Percentiles rank a stretch among this genome's conserved stretches.
These are phyloP conservation scores for Fennellomyces sp. DNA, from an alignment of 371 early-diverging fungal genomes.

Conservation along the genomic window DNA sequence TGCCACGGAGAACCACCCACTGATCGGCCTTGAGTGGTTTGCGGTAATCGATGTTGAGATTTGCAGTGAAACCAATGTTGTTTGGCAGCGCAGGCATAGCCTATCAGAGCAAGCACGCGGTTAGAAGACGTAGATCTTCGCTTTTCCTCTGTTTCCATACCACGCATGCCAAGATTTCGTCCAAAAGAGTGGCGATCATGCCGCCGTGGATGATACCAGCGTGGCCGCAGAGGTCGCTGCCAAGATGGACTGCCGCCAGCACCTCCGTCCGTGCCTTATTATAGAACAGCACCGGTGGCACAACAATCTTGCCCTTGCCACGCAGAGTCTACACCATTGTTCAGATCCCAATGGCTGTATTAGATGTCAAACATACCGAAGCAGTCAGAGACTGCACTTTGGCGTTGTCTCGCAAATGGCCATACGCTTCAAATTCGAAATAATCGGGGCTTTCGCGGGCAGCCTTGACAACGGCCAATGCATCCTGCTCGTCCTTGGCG, in stretches of 20 bases:
- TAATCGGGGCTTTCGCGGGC: conserved; percentile 29
- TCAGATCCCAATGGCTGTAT: too few relatives aligned
- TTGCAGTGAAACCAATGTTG: conserved; percentile 77
- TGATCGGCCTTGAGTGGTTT: conserved; percentile 63
- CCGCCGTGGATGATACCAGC: conserved; percentile 73
- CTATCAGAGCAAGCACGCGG: conserved; percentile 17
- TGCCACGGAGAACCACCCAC: conserved; percentile 58
- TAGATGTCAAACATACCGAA: conserved; percentile 31
- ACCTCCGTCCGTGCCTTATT: conserved; percentile 37
- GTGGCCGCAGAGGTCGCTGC: conserved; percentile 58
- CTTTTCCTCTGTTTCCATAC: conserved; percentile 27
- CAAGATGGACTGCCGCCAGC: conserved; percentile 37
- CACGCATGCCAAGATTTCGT: conserved; percentile 64
- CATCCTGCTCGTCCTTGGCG: conserved; percentile 21
- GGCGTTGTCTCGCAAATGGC: conserved; percentile 23
- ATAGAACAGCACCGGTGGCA: conserved; percentile 39
- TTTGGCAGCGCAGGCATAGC: conserved; percentile 62
- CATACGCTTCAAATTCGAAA: conserved; percentile 32
- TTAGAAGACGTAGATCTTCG: neutral
- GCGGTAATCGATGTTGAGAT: conserved; percentile 74
- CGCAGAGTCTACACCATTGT: conserved; percentile 46
- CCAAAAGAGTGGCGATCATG: conserved; percentile 67
- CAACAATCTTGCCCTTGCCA: conserved; percentile 40
- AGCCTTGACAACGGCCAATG: conserved; percentile 31
- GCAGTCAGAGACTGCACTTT: conserved; percentile 34